phyloP scores from a whole-genome alignment of 2,329 filamentous ascomycete genomes.

The Leptographium procerum region DNA sequence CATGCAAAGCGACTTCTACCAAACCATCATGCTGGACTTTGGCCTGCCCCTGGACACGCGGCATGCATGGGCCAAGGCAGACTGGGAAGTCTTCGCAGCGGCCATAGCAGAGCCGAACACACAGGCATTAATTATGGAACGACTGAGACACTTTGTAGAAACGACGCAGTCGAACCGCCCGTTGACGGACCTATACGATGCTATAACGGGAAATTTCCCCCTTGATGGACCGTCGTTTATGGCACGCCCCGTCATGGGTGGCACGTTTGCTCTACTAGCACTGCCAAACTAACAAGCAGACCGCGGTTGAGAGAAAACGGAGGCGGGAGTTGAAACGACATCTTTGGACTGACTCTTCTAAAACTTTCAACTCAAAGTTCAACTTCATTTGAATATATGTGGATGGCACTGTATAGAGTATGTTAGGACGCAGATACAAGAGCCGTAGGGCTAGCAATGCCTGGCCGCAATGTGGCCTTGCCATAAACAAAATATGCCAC shows the following conservation, averaged over 20 bases:
- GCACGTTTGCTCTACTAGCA: slow-evolving; percentile 68
- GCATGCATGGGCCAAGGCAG: slow-evolving; percentile 72
- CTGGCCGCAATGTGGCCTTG: no score
- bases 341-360: not conserved
- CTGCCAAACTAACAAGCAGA: slow-evolving; percentile 24
- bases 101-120: slow-evolving; percentile 55
- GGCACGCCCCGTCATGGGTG: slow-evolving; percentile 69
- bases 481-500: no score
- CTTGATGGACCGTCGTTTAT: slow-evolving; percentile 50
- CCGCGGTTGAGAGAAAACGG: not conserved
- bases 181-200: slow-evolving; percentile 69
- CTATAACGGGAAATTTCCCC: slow-evolving; percentile 54
- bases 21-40: slow-evolving; percentile 57
- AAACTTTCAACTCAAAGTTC: not conserved
- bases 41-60: slow-evolving; percentile 75
- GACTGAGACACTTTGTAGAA: slow-evolving; percentile 63
- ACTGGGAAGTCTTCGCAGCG: slow-evolving; percentile 83
- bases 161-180: slow-evolving; percentile 59
- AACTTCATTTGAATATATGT: not conserved
- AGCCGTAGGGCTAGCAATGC: no score
- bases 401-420: not conserved
- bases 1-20: slow-evolving; percentile 69
- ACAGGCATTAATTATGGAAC: slow-evolving; percentile 52
- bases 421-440: not conserved
- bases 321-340: not conserved